phyloP scores from a whole-genome alignment of 2,329 filamentous ascomycete genomes.

The Neofusicoccum umdonicola region DNA sequence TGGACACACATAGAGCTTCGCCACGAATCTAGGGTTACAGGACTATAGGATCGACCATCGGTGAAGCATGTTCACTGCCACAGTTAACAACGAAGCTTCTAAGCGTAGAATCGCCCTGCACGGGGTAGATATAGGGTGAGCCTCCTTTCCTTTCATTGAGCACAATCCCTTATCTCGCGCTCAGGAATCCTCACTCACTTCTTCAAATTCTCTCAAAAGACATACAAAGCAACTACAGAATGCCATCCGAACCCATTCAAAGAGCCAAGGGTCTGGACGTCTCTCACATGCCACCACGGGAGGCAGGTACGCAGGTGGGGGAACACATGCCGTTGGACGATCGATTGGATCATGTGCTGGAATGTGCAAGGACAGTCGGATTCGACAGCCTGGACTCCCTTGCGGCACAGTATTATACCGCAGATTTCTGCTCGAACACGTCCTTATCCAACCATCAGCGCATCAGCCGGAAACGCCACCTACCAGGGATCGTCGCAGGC shows the following conservation, averaged over 20 bases:
- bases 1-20: background rate
- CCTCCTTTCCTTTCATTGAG: background rate
- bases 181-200: background rate
- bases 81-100: background rate
- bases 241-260: background rate
- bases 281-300: background rate
- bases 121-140: background rate
- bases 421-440: background rate
- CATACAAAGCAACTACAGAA: background rate
- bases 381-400: background rate
- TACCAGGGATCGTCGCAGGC: background rate
- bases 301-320: background rate
- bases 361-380: background rate
- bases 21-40: background rate
- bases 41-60: background rate
- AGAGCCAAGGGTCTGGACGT: background rate
- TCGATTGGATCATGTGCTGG: background rate
- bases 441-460: background rate
- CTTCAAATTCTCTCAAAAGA: background rate
- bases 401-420: background rate
- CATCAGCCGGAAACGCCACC: background rate
- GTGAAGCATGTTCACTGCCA: background rate
- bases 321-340: background rate
- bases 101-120: background rate
- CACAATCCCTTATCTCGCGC: background rate